Base-by-base conservation (phyloP, 73 alveolate genomes). In the Tetrahymena thermophila region DNA sequence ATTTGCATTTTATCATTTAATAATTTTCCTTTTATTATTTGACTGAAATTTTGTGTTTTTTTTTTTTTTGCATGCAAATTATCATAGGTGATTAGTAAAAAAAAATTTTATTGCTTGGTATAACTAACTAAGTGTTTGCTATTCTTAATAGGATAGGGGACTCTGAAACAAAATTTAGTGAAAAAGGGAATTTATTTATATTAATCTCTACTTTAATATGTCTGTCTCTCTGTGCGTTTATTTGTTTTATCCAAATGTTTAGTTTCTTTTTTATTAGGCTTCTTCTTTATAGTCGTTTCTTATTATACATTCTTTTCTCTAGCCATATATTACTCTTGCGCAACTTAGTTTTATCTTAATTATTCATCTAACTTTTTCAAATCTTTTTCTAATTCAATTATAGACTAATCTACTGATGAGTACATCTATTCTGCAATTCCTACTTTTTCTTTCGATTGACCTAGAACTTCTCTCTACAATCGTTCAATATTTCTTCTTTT, bases 181-280 rank as follows among this genome's bases (percentile, higher is more conserved):
- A 71, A 71, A 71, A 71, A 71, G 89, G 83, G 89, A 28, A 71
- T 71, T 71, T 71, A 71, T 71, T 28, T 23, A 71, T 71, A 19
- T 71, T 28, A 71, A 71, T 11, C 89, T 31, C 89, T 71, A 71
- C 89, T 71, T 71, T 71, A 71, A 71, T 71, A 71, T 71, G 89
- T 71, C 89, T 71, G 37, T 71, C 89, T 71, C n/a, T 71, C 89
- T 71, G 89, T 71, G 89, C 89, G 89, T 71, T 71, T n/a, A n/a
- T 71, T 71, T 17, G 89, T 71, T 71, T 71, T 71, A 25, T 71
- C 89, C 37, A 71, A 1, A 19, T 71, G 89, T 71, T 71, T 71
- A 19, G 35, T 71, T 31, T 71, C 89, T 31, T 71, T 71, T 71
- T 71, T 71, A 71, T n/a, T 71, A 34, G 89, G 35, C 31, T 71